These are phyloP conservation scores for Borealophlyctis nickersoniae DNA, from an alignment of 192 early-diverging fungal genomes.

Conservation along the genomic window DNA sequence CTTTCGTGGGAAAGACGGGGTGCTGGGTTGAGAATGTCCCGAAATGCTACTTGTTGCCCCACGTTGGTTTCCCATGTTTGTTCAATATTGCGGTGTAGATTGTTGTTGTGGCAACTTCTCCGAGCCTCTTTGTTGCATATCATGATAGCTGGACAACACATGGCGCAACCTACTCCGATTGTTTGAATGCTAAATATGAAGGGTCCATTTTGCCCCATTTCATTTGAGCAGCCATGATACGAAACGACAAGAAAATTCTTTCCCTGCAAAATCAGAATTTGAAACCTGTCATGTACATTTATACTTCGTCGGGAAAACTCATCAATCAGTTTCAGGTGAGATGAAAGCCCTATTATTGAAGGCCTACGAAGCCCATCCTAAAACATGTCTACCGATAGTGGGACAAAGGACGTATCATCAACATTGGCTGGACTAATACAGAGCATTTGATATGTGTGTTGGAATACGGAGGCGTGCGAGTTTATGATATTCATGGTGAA, in stretches of 20 bases:
- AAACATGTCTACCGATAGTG: too few relatives aligned
- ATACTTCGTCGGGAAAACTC: slow-evolving; percentile 78
- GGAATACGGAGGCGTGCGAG: slow-evolving; percentile 76
- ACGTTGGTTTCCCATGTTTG: neutral
- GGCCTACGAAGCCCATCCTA: too few relatives aligned
- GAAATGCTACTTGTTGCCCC: neutral
- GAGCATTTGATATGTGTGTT: slow-evolving; percentile 86
- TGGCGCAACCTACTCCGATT: too few relatives aligned
- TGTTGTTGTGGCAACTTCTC: too few relatives aligned
- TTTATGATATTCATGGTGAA: slow-evolving; percentile 82
- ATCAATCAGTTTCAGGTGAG: slow-evolving; percentile 81
- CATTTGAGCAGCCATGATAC: slow-evolving; percentile 71
- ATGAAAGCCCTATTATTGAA: neutral
- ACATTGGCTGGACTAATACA: slow-evolving; percentile 85
- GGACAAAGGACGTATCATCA: slow-evolving; percentile 86
- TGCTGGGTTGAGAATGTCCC: neutral
- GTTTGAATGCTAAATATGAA: too few relatives aligned
- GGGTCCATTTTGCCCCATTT: neutral
- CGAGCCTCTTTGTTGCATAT: too few relatives aligned
- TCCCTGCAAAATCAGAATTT: slow-evolving; percentile 69
- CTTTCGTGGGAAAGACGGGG: neutral
- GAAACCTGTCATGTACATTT: slow-evolving; percentile 80
- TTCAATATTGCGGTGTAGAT: too few relatives aligned
- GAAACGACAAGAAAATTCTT: slow-evolving; percentile 82
- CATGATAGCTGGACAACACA: too few relatives aligned